These are phyloP conservation scores for Periglandula ipomoeae DNA, from an alignment of 2,329 filamentous ascomycete genomes.

Conservation along the genomic window DNA sequence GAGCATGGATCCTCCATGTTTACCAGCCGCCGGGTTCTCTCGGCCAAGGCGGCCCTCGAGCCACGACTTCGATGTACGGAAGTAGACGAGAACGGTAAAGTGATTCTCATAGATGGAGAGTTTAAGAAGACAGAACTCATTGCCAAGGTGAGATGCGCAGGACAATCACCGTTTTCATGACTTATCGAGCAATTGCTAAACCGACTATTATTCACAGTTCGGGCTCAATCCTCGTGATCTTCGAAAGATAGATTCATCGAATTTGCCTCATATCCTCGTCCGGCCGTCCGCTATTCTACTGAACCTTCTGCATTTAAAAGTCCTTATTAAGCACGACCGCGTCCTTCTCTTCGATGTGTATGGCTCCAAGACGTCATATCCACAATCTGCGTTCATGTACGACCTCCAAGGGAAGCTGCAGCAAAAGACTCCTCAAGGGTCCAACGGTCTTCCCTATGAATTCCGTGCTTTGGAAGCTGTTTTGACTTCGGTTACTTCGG, in stretches of 20 bases:
- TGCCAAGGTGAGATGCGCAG: constrained; percentile 59
- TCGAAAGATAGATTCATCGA: constrained; percentile 94
- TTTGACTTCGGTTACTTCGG: constrained; percentile 83
- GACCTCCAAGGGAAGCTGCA: constrained; percentile 88
- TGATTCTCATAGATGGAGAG: constrained; percentile 87
- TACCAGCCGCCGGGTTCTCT: constrained; percentile 59
- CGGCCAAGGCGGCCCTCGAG: constrained; percentile 72
- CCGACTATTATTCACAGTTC: constrained; percentile 46
- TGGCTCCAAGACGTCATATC: constrained; percentile 87
- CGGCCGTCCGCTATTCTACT: constrained; percentile 89
- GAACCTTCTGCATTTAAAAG: constrained; percentile 91
- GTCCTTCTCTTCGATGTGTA: constrained; percentile 95
- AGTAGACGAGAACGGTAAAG: constrained; percentile 84
- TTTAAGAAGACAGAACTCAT: constrained; percentile 98
- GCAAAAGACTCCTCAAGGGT: constrained; percentile 53
- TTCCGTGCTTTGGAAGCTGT: constrained; percentile 94
- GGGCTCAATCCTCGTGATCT: constrained; percentile 88
- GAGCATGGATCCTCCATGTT: constrained; percentile 49
- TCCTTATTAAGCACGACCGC: constrained; percentile 88
- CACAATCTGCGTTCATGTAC: constrained; percentile 96
- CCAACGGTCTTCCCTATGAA: constrained; percentile 75
- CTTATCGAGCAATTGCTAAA: neutral
- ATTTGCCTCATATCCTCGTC: constrained; percentile 89
- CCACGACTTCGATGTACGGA: constrained; percentile 87
- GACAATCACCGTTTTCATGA: neutral